Conservation (phyloP, 2,329 filamentous ascomycete species). For the Exophiala lecanii-corni region DNA sequence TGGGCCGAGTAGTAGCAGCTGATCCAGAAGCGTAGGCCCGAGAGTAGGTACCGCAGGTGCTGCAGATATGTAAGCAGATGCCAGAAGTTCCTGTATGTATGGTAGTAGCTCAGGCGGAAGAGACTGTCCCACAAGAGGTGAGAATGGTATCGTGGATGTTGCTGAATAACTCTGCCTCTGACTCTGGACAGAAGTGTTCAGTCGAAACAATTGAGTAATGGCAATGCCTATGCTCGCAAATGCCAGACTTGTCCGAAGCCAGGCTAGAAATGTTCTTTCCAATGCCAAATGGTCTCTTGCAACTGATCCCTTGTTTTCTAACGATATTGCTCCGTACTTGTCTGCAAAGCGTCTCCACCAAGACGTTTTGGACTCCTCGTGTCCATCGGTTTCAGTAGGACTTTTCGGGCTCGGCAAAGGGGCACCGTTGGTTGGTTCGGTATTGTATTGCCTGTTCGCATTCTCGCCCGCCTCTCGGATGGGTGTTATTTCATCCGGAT, state of each 20-base stretch:
- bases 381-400: slow-evolving; percentile 1
- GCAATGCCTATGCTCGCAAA: slow-evolving; percentile 64
- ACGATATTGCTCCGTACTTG: slow-evolving; percentile 58
- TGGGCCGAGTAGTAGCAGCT: slow-evolving; percentile 23
- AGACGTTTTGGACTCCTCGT: slow-evolving; percentile 18
- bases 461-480: slow-evolving; percentile 21
- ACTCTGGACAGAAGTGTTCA: slow-evolving; percentile 48
- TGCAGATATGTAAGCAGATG: slow-evolving; percentile 2
- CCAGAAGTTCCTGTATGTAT: slow-evolving; percentile 23
- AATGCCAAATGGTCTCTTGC: slow-evolving; percentile 62
- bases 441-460: slow-evolving; percentile 20
- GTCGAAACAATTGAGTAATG: slow-evolving; percentile 61
- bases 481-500: slow-evolving; percentile 23
- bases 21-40: slow-evolving; percentile 25
- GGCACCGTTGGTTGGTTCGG: slow-evolving; percentile 2
- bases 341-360: slow-evolving; percentile 50
- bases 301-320: slow-evolving; percentile 64
- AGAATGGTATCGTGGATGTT: slow-evolving; percentile 14
- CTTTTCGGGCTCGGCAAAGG: slow-evolving; percentile 1
- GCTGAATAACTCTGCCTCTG: slow-evolving; percentile 10
- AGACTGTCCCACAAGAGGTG: slow-evolving; percentile 23
- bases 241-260: slow-evolving; percentile 61
- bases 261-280: slow-evolving; percentile 64
- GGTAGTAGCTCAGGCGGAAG: slow-evolving; percentile 25
- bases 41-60: slow-evolving; percentile 7